A percentile compares a stretch with the other conserved stretches of the same genome.
phyloP scores from a whole-genome alignment of 768 basidiomycete genomes.

The Pulveroboletus sp. region DNA sequence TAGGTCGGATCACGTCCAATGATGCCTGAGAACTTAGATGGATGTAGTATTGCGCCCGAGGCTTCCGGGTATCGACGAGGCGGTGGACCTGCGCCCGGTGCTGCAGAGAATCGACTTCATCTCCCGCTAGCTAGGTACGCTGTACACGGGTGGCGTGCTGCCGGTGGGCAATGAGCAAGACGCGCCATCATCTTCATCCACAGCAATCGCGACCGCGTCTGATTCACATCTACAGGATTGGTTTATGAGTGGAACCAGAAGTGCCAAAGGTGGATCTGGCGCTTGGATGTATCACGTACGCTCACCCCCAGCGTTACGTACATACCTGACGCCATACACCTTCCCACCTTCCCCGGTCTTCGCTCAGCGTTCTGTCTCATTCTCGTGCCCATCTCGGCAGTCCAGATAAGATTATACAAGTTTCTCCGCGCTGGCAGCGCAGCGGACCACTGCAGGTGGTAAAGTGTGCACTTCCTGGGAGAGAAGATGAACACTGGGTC shows the following conservation, averaged over 20 bases:
- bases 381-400: background rate
- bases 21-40: constrained; percentile 4
- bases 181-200: constrained; percentile 2
- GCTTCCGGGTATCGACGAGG: constrained; percentile 9
- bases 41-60: constrained; percentile 14
- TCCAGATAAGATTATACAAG: background rate
- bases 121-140: background rate
- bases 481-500: constrained; percentile 3
- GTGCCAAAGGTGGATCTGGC: constrained; percentile 2
- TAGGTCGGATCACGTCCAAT: constrained; percentile 19
- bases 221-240: background rate
- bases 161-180: background rate
- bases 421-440: background rate
- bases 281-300: constrained; percentile 6
- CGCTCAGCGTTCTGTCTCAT: background rate
- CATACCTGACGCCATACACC: constrained; percentile 9
- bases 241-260: background rate
- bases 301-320: constrained; percentile 12
- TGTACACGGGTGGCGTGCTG: background rate
- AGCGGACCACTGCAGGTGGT: no score
- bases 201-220: constrained; percentile 8
- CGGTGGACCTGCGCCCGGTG: constrained; percentile 5
- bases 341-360: constrained; percentile 6
- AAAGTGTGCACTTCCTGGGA: no score
- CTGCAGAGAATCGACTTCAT: constrained; percentile 12